Conservation (phyloP, 1,284 basidiomycete genomes). For the Fomitopsis betulina region DNA sequence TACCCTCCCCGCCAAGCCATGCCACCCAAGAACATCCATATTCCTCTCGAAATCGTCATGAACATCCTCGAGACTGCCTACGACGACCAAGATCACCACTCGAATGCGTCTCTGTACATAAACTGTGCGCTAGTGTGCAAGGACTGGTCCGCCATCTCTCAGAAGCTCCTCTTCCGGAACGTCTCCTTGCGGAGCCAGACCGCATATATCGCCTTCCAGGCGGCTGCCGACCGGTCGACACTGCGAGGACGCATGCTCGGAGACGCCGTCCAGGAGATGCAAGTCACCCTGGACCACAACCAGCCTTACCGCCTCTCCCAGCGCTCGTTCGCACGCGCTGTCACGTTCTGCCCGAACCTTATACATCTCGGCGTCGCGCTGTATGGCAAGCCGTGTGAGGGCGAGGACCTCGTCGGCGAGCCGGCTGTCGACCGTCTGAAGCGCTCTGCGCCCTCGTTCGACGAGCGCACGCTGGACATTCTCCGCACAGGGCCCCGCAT, state of each 20-base stretch:
- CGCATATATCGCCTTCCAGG: slow-evolving; percentile 49
- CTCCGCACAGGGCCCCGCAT: slow-evolving; percentile 53
- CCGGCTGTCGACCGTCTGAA: slow-evolving; percentile 44
- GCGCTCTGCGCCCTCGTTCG: slow-evolving; percentile 50
- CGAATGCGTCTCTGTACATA: slow-evolving; percentile 39
- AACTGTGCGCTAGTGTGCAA: slow-evolving; percentile 58
- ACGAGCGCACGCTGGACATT: slow-evolving; percentile 44
- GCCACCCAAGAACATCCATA: slow-evolving; percentile 9
- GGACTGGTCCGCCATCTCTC: slow-evolving; percentile 56
- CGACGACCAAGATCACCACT: slow-evolving; percentile 33
- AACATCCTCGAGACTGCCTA: slow-evolving; percentile 55
- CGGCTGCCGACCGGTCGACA: slow-evolving; percentile 43
- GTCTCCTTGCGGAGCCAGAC: slow-evolving; percentile 48
- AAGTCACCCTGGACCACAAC: slow-evolving; percentile 57
- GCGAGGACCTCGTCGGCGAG: slow-evolving; percentile 40
- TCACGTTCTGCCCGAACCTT: slow-evolving; percentile 55
- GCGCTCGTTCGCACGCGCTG: slow-evolving; percentile 50
- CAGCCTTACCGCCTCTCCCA: slow-evolving; percentile 55
- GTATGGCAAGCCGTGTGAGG: slow-evolving; percentile 50
- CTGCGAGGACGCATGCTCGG: slow-evolving; percentile 45
- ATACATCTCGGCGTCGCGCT: slow-evolving; percentile 50
- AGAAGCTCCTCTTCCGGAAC: slow-evolving; percentile 57
- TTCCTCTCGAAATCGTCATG: slow-evolving; percentile 62
- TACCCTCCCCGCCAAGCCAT: slow-evolving; percentile 18
- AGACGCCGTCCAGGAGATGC: slow-evolving; percentile 48